These are phyloP conservation scores for Ceriops tagal DNA, from an alignment of 345 rosid species.

Conservation along the genomic window DNA sequence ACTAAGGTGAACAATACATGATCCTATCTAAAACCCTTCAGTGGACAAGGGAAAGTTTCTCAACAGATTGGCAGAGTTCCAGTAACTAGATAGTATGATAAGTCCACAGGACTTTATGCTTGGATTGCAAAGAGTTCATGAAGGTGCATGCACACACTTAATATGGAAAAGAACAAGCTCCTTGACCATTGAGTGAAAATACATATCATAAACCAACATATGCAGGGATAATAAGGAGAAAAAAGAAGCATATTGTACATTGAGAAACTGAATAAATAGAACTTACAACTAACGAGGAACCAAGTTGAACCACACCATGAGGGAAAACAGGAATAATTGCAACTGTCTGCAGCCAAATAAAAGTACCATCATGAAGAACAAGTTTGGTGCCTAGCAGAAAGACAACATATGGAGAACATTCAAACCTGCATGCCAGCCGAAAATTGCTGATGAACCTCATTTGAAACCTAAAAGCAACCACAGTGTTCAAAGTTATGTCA, in stretches of 20 bases:
- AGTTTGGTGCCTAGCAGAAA: not conserved
- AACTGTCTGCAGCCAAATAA: slow-evolving; percentile 53
- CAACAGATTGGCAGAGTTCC: not conserved
- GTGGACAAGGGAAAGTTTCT: not conserved
- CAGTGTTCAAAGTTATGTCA: slow-evolving; percentile 11
- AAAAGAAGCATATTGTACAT: not conserved
- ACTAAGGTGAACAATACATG: too few relatives aligned
- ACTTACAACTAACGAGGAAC: slow-evolving; percentile 76
- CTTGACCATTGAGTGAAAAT: too few relatives aligned
- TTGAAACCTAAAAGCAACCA: slow-evolving; percentile 49
- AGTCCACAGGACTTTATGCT: too few relatives aligned
- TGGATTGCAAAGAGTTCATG: too few relatives aligned
- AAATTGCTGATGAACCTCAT: slow-evolving; percentile 76
- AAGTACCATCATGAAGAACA: slow-evolving; percentile 12
- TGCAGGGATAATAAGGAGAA: not conserved
- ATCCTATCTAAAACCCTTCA: not conserved
- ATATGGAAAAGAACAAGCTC: too few relatives aligned
- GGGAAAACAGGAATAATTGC: slow-evolving; percentile 80
- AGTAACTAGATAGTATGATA: not conserved
- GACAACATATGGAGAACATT: slow-evolving; percentile 14
- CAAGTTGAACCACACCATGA: slow-evolving; percentile 92
- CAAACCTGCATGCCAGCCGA: slow-evolving; percentile 91
- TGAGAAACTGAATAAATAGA: not conserved
- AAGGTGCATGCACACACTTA: too few relatives aligned
- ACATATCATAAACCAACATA: not conserved